These are phyloP conservation scores for Hyphodiscus hymeniophilus DNA, from an alignment of 495 filamentous ascomycete species.

Conservation along the genomic window DNA sequence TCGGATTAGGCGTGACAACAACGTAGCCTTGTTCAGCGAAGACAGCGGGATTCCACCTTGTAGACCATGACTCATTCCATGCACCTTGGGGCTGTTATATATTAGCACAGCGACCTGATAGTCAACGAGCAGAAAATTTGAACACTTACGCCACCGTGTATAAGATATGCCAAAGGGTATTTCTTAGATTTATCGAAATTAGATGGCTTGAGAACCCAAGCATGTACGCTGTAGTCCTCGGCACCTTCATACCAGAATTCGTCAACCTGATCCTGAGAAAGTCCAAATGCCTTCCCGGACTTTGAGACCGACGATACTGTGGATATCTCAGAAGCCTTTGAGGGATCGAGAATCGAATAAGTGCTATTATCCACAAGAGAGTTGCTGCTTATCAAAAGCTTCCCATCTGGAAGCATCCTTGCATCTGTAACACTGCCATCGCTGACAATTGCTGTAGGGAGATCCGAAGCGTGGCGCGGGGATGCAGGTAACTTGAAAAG, in stretches of 20 bases:
- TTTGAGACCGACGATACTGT: slow-evolving; percentile 59
- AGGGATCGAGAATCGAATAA: slow-evolving; percentile 52
- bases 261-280: slow-evolving; percentile 50
- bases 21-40: slow-evolving; percentile 92
- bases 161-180: slow-evolving; percentile 75
- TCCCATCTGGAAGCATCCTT: slow-evolving; percentile 41
- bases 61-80: slow-evolving; percentile 79
- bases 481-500: slow-evolving; percentile 55
- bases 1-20: slow-evolving; percentile 81
- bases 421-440: slow-evolving; percentile 54
- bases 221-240: slow-evolving; percentile 60
- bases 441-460: slow-evolving; percentile 48
- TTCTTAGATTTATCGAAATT: slow-evolving; percentile 62
- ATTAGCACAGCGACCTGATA: slow-evolving; percentile 6
- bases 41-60: slow-evolving; percentile 83
- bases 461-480: slow-evolving; percentile 37
- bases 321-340: slow-evolving; percentile 1
- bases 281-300: slow-evolving; percentile 61
- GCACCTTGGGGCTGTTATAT: slow-evolving; percentile 58
- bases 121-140: neutral
- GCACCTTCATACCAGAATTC: slow-evolving; percentile 66
- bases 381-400: slow-evolving; percentile 56
- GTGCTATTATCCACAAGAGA: slow-evolving; percentile 62
- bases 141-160: slow-evolving; percentile 62
- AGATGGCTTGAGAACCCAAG: slow-evolving; percentile 74